Percentiles rank a stretch among this genome's conserved stretches.
Evolutionary conservation across 371 early-diverging fungal species (phyloP).

Genomic region (Lichtheimia hyalospora): DNA sequence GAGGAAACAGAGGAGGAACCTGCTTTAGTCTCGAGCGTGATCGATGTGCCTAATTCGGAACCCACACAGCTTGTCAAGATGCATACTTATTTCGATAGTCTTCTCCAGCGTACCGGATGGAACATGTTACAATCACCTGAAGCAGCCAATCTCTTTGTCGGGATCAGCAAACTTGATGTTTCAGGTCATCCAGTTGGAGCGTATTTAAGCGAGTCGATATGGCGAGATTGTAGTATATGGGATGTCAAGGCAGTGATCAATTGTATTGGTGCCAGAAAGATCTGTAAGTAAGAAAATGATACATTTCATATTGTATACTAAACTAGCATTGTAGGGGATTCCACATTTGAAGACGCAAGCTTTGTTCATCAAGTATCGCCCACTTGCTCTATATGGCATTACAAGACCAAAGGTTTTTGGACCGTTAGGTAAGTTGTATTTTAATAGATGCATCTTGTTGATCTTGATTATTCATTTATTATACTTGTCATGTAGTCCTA

Average conservation of each 20-base stretch:
- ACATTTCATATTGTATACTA: background rate
- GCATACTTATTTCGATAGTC: constrained; percentile 22
- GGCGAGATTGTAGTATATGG: constrained; percentile 58
- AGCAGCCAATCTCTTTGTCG: constrained; percentile 28
- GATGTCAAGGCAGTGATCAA: constrained; percentile 56
- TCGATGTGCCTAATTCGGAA: constrained; percentile 28
- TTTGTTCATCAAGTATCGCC: constrained; percentile 46
- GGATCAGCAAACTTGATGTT: constrained; percentile 41
- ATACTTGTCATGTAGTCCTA: constrained; percentile 25
- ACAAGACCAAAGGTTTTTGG: constrained; percentile 58
- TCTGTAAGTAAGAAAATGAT: constrained; percentile 21
- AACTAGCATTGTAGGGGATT: constrained; percentile 39
- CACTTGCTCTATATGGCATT: constrained; percentile 49
- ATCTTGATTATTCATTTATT: background rate
- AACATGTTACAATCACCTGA: constrained; percentile 23
- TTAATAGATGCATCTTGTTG: too few species aligned
- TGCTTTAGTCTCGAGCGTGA: background rate
- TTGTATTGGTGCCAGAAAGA: constrained; percentile 34
- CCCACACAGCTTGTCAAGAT: constrained; percentile 26
- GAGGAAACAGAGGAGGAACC: background rate
- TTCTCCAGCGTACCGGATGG: constrained; percentile 11
- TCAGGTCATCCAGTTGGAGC: constrained; percentile 53
- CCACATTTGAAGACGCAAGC: constrained; percentile 46
- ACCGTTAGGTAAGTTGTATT: constrained; percentile 37
- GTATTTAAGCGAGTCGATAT: constrained; percentile 47